Percentiles rank a stretch among this genome's conserved stretches.
Conservation (phyloP, 805 yeast genomes). For the Isabelozyma pseudorhagii region DNA sequence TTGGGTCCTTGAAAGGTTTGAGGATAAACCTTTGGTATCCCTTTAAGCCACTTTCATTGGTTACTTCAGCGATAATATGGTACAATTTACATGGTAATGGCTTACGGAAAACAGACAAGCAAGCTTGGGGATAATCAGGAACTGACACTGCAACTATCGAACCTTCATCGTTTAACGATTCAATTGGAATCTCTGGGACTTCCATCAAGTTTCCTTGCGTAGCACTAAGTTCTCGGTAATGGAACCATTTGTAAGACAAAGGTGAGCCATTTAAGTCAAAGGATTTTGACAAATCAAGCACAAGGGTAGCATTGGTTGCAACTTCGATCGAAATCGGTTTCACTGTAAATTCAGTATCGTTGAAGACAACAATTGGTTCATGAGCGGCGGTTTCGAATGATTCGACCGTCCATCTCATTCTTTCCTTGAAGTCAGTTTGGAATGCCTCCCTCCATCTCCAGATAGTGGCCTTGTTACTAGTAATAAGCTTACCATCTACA, state of each 20-base stretch:
- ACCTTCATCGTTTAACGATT: background rate
- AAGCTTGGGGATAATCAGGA: background rate
- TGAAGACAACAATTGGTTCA: constrained; percentile 18
- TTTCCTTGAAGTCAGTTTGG: constrained; percentile 25
- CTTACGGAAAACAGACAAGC: background rate
- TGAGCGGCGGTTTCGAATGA: constrained; percentile 19
- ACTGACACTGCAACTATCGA: background rate
- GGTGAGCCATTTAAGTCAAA: constrained; percentile 16
- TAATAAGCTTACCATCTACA: constrained; percentile 8
- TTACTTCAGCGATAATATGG: background rate
- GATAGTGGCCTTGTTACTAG: constrained; percentile 22
- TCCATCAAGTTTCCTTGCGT: constrained; percentile 17
- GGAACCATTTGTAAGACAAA: constrained; percentile 20
- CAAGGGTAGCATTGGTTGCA: constrained; percentile 8
- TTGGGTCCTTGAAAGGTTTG: background rate
- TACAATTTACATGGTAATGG: background rate
- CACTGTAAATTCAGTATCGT: constrained; percentile 12
- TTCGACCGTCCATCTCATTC: constrained; percentile 30
- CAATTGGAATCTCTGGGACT: constrained; percentile 5
- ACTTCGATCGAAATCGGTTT: constrained; percentile 12
- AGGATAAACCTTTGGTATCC: background rate
- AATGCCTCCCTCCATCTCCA: constrained; percentile 32
- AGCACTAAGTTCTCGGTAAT: constrained; percentile 16
- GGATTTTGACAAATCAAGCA: constrained; percentile 18
- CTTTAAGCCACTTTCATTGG: background rate